phyloP scores from a whole-genome alignment of 768 basidiomycete genomes.

The Trametes cubensis region DNA sequence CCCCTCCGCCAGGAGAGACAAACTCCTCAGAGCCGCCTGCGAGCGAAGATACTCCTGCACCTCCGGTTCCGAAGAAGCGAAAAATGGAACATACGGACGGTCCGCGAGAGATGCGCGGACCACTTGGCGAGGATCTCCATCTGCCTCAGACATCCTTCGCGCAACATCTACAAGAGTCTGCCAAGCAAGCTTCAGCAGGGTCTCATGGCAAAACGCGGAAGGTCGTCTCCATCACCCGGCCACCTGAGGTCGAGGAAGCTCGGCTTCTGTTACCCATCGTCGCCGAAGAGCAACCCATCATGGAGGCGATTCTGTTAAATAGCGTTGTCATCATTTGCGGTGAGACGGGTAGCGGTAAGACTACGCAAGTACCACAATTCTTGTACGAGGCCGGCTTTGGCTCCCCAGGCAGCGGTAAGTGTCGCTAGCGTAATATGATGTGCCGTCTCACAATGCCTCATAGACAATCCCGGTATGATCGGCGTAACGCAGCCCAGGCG shows the following conservation, averaged over 20 bases:
- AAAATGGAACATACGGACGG: constrained; percentile 40
- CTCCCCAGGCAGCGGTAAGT: constrained; percentile 73
- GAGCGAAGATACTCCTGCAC: background rate
- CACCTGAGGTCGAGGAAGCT: constrained; percentile 71
- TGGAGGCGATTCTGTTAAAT: constrained; percentile 88
- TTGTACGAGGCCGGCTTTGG: constrained; percentile 98
- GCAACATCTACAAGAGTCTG: constrained; percentile 42
- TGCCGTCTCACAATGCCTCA: constrained; percentile 11
- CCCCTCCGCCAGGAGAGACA: constrained; percentile 23
- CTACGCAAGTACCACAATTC: constrained; percentile 97
- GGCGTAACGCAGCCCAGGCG: constrained; percentile 96
- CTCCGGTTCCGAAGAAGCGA: constrained; percentile 48
- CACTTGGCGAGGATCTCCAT: constrained; percentile 72
- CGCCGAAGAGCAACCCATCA: constrained; percentile 90
- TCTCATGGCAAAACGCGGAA: constrained; percentile 33
- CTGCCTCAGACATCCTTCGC: constrained; percentile 72
- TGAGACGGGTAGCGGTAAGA: constrained; percentile 98
- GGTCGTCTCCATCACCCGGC: constrained; percentile 59
- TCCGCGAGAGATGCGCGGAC: constrained; percentile 65
- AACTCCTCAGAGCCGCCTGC: background rate
- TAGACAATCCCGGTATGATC: constrained; percentile 97
- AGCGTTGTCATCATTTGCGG: constrained; percentile 86
- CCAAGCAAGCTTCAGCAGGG: constrained; percentile 12
- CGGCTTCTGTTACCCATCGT: constrained; percentile 85
- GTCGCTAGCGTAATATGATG: background rate